Conservation (phyloP, 2,329 filamentous ascomycete species). For the Cadophora sp. region DNA sequence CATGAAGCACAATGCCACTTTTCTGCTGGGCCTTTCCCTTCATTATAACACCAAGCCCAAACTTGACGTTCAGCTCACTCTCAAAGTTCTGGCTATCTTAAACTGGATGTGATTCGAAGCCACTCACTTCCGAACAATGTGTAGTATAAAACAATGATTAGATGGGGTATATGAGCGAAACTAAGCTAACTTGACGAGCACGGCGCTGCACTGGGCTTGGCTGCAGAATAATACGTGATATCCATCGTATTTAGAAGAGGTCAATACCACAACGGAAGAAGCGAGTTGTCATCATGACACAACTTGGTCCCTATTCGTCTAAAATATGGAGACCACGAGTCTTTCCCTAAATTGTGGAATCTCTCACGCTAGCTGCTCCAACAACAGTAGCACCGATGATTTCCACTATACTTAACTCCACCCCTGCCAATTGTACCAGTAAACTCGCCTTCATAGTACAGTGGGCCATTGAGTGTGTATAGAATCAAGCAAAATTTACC, state of each 20-base stretch:
- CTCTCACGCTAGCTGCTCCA: background rate
- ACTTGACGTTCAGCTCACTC: too few relatives aligned
- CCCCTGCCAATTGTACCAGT: background rate
- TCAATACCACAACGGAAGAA: constrained; percentile 1
- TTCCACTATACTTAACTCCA: background rate
- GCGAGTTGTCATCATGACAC: background rate
- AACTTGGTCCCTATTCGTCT: background rate
- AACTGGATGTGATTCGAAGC: too few relatives aligned
- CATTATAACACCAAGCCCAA: too few relatives aligned
- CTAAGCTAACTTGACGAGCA: too few relatives aligned
- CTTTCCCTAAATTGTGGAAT: background rate
- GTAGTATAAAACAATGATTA: too few relatives aligned
- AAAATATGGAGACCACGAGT: constrained; percentile 13
- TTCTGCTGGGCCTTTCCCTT: background rate
- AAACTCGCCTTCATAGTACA: constrained; percentile 1
- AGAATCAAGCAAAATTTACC: background rate
- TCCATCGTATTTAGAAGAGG: too few relatives aligned
- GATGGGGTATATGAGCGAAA: too few relatives aligned
- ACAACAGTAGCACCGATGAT: constrained; percentile 1
- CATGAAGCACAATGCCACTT: background rate
- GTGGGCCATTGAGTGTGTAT: background rate
- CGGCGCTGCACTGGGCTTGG: too few relatives aligned
- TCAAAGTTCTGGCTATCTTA: too few relatives aligned
- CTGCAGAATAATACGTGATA: too few relatives aligned
- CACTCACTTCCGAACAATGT: too few relatives aligned